Evolutionary conservation across 169 alveolate genomes (phyloP), one percentile per base, ranked within the genome.

Genomic region (Plasmodium ovale): DNA sequence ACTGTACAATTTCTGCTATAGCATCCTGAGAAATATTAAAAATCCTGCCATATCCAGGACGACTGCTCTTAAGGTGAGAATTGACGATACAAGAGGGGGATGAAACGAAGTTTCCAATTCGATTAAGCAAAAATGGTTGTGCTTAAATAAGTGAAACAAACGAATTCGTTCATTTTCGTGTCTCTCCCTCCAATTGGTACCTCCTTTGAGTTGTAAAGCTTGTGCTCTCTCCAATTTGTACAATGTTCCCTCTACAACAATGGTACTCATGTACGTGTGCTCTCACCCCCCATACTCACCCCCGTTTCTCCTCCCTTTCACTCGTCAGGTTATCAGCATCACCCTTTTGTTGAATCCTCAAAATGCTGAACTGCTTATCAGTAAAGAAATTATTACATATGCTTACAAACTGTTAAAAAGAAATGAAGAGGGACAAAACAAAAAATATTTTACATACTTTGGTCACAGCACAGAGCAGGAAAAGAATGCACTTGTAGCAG

Each of bases 321-420:
- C 19, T 25, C 33, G 6, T 7, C 39, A 74, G 88, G 56, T 62
- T 0, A 33, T 62, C 4, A 64, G 44, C 3, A 12, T 74, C 7
- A n/a, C 74, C 10, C 19, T 74, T 21, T 19, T 49, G 6, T 10
- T 59, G 19, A 47, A 74, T 3, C 68, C 72, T 1, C 16, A 44
- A 33, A 60, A 19, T 27, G 49, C 53, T 4, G 47, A 59, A 21
- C 25, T 31, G 2, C 35, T 49, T 12, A 25, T 74, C 10, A 42
- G 51, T 29, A 53, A 19, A 25, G 65, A 59, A 21, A 74, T 74
- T 19, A 9, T 74, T 51, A 42, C 39, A 47, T 74, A 74, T 33
- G 88, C 74, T 42, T 74, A 74, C 51, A 74, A 74, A 74, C 62
- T 74, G 10, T 51, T 74, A 16, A 74, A 74, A 64, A 60, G 88